Conservation (phyloP, 73 alveolate species). For the Paramecium biaurelia region DNA sequence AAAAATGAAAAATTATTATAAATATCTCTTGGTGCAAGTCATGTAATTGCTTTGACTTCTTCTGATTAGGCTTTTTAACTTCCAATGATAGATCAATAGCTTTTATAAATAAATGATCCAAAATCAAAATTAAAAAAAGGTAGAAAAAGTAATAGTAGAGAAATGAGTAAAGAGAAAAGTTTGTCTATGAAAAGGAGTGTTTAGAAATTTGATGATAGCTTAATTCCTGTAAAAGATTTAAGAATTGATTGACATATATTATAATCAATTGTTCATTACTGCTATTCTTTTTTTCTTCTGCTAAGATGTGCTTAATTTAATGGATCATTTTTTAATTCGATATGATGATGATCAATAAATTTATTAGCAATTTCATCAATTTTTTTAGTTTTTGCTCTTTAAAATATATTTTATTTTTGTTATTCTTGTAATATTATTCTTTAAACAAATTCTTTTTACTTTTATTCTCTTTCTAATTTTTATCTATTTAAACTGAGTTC, state of each 20-base stretch:
- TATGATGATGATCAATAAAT: not conserved
- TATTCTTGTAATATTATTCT: not conserved
- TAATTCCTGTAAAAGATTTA: not conserved
- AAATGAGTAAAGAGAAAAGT: not conserved
- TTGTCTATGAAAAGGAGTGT: not conserved
- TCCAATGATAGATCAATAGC: not conserved
- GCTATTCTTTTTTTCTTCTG: not conserved
- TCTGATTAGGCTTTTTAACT: not conserved
- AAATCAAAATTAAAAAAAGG: not conserved
- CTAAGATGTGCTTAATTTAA: not conserved
- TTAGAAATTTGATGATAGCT: not conserved
- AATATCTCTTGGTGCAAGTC: slow-evolving; percentile 1
- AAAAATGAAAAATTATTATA: not conserved
- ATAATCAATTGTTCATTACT: not conserved
- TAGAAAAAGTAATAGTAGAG: not conserved
- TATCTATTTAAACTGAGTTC: not conserved
- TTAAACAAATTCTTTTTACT: not conserved
- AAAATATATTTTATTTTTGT: not conserved
- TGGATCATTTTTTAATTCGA: not conserved
- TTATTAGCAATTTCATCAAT: not conserved
- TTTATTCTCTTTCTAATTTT: not conserved
- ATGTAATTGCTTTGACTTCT: not conserved
- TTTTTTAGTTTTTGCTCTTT: not conserved
- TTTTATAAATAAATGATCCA: not conserved
- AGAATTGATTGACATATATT: slow-evolving; percentile 10